Base-by-base conservation (phyloP, 768 basidiomycete genomes). In the Boletales sp. region DNA sequence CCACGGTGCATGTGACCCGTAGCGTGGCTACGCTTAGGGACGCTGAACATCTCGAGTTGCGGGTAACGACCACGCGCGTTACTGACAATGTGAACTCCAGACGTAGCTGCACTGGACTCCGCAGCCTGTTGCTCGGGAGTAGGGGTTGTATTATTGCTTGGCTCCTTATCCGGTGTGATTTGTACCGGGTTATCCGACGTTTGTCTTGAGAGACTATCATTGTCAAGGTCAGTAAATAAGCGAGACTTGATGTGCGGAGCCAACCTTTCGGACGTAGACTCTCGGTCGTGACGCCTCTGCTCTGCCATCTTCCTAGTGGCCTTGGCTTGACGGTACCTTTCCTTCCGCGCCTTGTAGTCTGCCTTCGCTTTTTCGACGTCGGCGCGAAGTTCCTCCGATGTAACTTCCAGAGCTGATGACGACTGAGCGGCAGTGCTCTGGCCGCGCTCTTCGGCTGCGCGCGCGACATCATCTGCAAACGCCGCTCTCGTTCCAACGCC, bases 281-380 rank as follows among this genome's bases (percentile, higher is more conserved):
- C 59, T 9, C 58, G 56, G 8, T 47, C 54, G 27, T 42, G 54
- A 29, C 49, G 50, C 40, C 57, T 60, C 41, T 68, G 69, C 47
- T 66, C 67, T 48, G 70, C 72, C 54, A 68, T 72, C 55, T 64
- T 74, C 49, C 73, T 77, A 21, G 71, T 69, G 42, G 82, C 79
- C 45, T 80, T 76, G 45, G 83, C 80, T 55, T 69, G 69, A 27
- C 86, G 78, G 57, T 88, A 87, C 19, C 72, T 72, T 57, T 87
- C 86, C 60, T 90, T 90, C 66, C 83, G 79, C 2, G 73, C 74
- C 66, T 80, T 86, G 65, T 90, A 90, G 19, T 69, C 67, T 24
- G 72, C 72, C 57, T 87, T 90, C 1, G 87, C 86, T 17, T 71
- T 78, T 58, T 88, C 82, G 4, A 89, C 77, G 29, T 79, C 72